phyloP scores from a whole-genome alignment of 2,329 filamentous ascomycete genomes.

The Claviceps digitariae region DNA sequence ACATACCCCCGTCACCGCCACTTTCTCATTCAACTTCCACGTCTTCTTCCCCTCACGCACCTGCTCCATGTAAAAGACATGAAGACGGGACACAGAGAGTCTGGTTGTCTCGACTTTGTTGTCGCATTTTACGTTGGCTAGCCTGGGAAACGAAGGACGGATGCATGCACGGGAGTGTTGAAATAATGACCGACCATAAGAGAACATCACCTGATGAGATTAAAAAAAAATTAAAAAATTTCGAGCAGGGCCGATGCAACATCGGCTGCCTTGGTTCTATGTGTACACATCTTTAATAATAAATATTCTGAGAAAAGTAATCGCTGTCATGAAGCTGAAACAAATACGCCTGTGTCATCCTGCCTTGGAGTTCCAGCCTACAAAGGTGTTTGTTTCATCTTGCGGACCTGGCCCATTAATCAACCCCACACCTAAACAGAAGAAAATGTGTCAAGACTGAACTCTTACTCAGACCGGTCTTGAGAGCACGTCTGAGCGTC shows the following conservation, averaged over 20 bases:
- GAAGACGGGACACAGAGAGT: not conserved
- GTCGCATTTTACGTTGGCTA: not conserved
- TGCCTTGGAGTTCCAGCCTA: not conserved
- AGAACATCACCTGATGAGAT: slow-evolving; percentile 1
- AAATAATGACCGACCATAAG: not conserved
- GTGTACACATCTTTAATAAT: not conserved
- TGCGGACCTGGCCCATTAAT: not conserved
- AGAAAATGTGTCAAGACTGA: not conserved
- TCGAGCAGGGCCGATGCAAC: not conserved
- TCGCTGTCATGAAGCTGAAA: not conserved
- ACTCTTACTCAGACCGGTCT: not conserved
- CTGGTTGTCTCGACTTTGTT: not conserved
- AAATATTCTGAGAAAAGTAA: not conserved
- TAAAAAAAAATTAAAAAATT: not conserved
- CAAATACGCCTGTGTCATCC: not conserved
- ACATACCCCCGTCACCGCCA: not conserved
- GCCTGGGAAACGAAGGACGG: not conserved
- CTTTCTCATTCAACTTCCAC: not conserved
- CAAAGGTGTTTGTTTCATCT: not conserved
- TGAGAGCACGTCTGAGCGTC: too few relatives aligned
- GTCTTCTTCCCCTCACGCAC: not conserved
- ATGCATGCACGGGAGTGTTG: not conserved
- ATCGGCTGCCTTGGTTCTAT: not conserved
- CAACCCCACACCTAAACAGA: not conserved
- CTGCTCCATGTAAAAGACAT: not conserved